These are phyloP conservation scores for Globisporangium iwayamae DNA, from an alignment of 352 stramenopile genomes.

Conservation along the genomic window DNA sequence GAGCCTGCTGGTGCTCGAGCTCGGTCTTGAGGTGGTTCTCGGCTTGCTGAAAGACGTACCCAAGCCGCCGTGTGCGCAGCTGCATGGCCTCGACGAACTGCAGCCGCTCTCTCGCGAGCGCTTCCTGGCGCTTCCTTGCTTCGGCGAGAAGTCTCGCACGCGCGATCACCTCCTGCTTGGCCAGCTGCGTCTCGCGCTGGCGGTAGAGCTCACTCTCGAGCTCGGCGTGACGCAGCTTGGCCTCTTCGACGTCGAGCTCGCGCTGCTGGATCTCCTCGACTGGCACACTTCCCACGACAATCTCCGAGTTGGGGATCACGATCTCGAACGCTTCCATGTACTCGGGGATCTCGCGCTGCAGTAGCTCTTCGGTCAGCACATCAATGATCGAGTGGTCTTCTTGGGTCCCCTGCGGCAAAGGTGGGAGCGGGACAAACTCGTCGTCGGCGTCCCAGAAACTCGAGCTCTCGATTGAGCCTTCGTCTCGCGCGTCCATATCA, in stretches of 20 bases:
- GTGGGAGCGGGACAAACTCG: neutral
- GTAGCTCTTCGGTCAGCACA: constrained; percentile 37
- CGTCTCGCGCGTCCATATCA: neutral
- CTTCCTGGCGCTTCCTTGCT: constrained; percentile 32
- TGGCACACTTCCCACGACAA: constrained; percentile 55
- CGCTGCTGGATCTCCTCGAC: constrained; percentile 58
- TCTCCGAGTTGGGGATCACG: constrained; percentile 53
- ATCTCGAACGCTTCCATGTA: constrained; percentile 75
- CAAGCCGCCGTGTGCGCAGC: constrained; percentile 45
- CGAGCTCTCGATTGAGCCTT: constrained; percentile 1
- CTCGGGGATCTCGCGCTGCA: constrained; percentile 37
- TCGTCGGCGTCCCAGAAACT: constrained; percentile 42
- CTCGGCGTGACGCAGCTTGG: constrained; percentile 40
- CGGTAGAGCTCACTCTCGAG: constrained; percentile 49
- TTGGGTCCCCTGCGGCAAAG: constrained; percentile 1
- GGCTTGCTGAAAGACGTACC: constrained; percentile 71
- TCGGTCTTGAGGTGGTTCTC: constrained; percentile 52
- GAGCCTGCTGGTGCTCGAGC: constrained; percentile 57
- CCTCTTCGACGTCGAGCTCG: constrained; percentile 59
- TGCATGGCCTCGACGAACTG: constrained; percentile 41
- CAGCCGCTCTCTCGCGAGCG: constrained; percentile 38
- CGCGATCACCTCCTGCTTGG: constrained; percentile 34
- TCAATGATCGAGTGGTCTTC: constrained; percentile 48
- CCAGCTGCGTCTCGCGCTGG: constrained; percentile 42
- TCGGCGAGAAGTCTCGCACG: constrained; percentile 37